Percentiles rank a stretch among this genome's conserved stretches.
Evolutionary conservation across 2,329 filamentous ascomycete genomes (phyloP).

Genomic region (Eutypella sp.): DNA sequence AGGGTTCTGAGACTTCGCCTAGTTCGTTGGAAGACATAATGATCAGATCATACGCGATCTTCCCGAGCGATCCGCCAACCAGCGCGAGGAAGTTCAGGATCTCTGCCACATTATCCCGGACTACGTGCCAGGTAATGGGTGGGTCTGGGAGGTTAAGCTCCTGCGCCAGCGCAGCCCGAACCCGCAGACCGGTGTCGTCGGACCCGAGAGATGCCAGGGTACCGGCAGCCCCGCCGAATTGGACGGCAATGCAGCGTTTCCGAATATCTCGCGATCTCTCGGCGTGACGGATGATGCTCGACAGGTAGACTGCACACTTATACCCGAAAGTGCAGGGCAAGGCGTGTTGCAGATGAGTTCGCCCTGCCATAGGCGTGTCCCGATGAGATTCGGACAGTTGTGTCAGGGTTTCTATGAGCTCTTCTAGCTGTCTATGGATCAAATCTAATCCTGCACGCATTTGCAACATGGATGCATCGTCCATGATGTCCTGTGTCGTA

Average conservation of each 20-base stretch:
- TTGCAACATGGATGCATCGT: slow-evolving; percentile 47
- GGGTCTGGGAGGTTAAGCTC: slow-evolving; percentile 44
- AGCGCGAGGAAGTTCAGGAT: slow-evolving; percentile 48
- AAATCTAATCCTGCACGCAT: slow-evolving; percentile 46
- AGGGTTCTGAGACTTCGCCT: slow-evolving; percentile 50
- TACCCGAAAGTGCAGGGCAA: slow-evolving; percentile 53
- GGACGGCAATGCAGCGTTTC: slow-evolving; percentile 42
- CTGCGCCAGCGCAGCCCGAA: slow-evolving; percentile 42
- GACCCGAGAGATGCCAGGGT: slow-evolving; percentile 48
- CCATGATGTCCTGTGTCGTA: slow-evolving; percentile 57
- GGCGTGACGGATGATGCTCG: slow-evolving; percentile 42
- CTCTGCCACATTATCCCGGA: slow-evolving; percentile 49
- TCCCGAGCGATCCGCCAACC: slow-evolving; percentile 48
- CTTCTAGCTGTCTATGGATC: slow-evolving; percentile 38
- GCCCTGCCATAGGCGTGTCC: slow-evolving; percentile 51
- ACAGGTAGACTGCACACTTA: slow-evolving; percentile 52
- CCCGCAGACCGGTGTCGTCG: slow-evolving; percentile 41
- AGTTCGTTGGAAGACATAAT: slow-evolving; percentile 55
- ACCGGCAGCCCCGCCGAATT: slow-evolving; percentile 53
- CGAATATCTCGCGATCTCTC: slow-evolving; percentile 43
- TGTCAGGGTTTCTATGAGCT: slow-evolving; percentile 38
- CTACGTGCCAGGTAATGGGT: slow-evolving; percentile 53
- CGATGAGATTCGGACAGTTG: slow-evolving; percentile 39
- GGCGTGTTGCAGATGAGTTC: slow-evolving; percentile 54
- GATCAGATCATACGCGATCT: slow-evolving; percentile 51